phyloP scores from a whole-genome alignment of 2,329 filamentous ascomycete genomes.

The Pseudocercospora pini-densiflorae region DNA sequence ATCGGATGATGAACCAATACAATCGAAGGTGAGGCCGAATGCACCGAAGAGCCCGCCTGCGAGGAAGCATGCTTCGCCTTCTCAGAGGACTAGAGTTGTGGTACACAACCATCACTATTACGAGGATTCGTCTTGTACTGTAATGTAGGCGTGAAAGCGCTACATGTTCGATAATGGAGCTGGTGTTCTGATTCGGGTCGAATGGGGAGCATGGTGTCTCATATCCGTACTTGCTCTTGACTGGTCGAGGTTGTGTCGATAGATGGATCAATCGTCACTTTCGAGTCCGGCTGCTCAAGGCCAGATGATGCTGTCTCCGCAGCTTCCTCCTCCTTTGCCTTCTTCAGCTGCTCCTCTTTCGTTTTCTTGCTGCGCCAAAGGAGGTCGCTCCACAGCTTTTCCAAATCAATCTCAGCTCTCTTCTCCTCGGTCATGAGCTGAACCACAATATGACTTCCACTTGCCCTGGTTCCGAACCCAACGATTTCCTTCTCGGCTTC shows the following conservation, averaged over 20 bases:
- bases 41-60: background rate
- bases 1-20: background rate
- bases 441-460: constrained; percentile 67
- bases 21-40: no score
- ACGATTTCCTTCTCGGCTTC: constrained; percentile 62
- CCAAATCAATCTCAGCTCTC: constrained; percentile 68
- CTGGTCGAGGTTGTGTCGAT: background rate
- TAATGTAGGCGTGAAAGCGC: no score
- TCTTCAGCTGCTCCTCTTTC: constrained; percentile 24
- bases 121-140: background rate
- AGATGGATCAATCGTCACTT: background rate
- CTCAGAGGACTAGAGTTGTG: background rate
- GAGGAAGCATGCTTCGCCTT: background rate
- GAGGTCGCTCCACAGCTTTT: constrained; percentile 61
- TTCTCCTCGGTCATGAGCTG: constrained; percentile 76
- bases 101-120: background rate
- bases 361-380: constrained; percentile 32
- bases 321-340: constrained; percentile 1
- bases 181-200: no score
- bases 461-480: constrained; percentile 70
- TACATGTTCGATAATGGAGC: background rate
- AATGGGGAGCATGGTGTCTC: no score
- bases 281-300: background rate
- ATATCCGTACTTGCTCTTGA: background rate
- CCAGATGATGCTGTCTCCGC: background rate